A percentile compares a stretch with the other conserved stretches of the same genome.
Conservation (phyloP, 2,329 filamentous ascomycete genomes). For the Cylindrodendrum hubeiense region DNA sequence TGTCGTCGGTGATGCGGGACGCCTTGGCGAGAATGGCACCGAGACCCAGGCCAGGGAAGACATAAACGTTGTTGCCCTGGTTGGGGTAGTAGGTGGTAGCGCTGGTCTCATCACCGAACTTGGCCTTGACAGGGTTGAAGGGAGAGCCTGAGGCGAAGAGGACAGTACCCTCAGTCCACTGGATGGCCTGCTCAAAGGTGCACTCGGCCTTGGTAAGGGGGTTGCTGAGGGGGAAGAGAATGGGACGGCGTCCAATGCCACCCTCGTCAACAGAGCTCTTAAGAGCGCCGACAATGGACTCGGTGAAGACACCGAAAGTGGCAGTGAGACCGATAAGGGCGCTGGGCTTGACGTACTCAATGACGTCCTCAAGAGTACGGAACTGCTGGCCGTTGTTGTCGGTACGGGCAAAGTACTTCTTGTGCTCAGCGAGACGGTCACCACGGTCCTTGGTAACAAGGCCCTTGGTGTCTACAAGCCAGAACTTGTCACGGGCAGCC, state of each 20-base stretch:
- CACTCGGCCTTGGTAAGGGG: slow-evolving; percentile 97
- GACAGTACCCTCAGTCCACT: slow-evolving; percentile 89
- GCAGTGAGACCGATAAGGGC: slow-evolving; percentile 95
- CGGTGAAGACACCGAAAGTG: slow-evolving; percentile 94
- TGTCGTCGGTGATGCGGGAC: slow-evolving; percentile 87
- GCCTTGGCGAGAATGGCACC: slow-evolving; percentile 93
- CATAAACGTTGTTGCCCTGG: slow-evolving; percentile 90
- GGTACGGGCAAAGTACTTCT: slow-evolving; percentile 76
- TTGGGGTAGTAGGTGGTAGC: slow-evolving; percentile 79
- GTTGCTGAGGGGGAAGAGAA: slow-evolving; percentile 97
- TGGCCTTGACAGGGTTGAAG: slow-evolving; percentile 80
- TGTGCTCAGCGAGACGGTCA: slow-evolving; percentile 93
- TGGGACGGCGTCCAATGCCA: slow-evolving; percentile 80
- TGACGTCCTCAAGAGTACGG: slow-evolving; percentile 88
- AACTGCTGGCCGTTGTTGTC: slow-evolving; percentile 77
- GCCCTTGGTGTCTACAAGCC: slow-evolving; percentile 96
- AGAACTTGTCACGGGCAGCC: slow-evolving; percentile 91
- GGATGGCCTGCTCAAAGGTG: slow-evolving; percentile 93
- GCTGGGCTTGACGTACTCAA: slow-evolving; percentile 94
- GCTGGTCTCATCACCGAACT: slow-evolving; percentile 65
- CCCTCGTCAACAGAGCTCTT: slow-evolving; percentile 73
- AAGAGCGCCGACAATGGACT: slow-evolving; percentile 81
- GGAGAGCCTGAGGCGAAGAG: slow-evolving; percentile 97
- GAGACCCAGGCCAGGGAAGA: slow-evolving; percentile 96
- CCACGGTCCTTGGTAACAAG: slow-evolving; percentile 94